Conservation (phyloP, 2,329 filamentous ascomycete genomes). For the Colletotrichum endophyticum region DNA sequence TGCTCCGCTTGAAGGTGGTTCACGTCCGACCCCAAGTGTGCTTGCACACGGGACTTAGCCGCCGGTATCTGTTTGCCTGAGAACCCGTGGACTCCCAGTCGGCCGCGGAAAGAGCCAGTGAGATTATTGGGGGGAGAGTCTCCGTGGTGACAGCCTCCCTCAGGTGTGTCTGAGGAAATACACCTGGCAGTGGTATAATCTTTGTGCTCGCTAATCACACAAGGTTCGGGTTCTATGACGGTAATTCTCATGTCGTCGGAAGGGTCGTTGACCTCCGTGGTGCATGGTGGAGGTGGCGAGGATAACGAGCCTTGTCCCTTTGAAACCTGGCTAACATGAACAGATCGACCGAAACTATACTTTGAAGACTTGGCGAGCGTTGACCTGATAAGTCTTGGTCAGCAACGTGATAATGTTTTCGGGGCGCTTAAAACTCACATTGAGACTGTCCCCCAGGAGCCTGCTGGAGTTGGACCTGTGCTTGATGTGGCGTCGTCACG, state of each 20-base stretch:
- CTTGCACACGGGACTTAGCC: background rate
- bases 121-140: background rate
- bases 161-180: background rate
- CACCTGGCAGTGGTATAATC: background rate
- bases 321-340: background rate
- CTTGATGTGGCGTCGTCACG: conserved; percentile 29
- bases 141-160: background rate
- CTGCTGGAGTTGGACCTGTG: background rate
- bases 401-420: background rate
- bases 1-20: background rate
- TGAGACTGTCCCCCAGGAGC: background rate
- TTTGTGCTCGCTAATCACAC: background rate
- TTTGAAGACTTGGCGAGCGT: background rate
- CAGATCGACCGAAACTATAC: background rate
- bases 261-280: no score
- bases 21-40: background rate
- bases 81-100: background rate
- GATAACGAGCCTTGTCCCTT: background rate
- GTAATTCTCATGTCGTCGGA: background rate
- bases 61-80: background rate
- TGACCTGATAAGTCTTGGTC: background rate
- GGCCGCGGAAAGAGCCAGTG: background rate
- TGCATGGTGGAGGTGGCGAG: background rate
- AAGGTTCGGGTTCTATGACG: background rate
- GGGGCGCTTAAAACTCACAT: background rate